These are phyloP conservation scores for Monosporascus sp. DNA, from an alignment of 2,329 filamentous ascomycete species.

Conservation along the genomic window DNA sequence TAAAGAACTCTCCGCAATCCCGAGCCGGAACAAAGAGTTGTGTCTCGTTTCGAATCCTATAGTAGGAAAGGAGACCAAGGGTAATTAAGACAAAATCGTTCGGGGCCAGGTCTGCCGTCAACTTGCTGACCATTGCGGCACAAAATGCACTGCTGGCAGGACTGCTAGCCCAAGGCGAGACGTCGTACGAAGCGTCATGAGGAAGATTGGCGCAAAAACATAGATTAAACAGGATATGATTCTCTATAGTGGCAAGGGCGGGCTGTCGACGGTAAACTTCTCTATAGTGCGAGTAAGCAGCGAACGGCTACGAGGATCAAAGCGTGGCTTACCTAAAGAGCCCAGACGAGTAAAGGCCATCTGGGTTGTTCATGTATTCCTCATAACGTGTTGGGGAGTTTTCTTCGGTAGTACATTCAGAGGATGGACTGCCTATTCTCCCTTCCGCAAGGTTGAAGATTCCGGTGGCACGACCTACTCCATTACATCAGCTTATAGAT, in stretches of 20 bases:
- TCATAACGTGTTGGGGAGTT: not conserved
- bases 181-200: not conserved
- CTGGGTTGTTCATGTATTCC: not conserved
- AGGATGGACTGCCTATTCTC: not conserved
- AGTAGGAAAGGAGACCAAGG: not conserved
- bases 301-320: not conserved
- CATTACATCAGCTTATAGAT: not conserved
- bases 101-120: not conserved
- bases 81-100: not conserved
- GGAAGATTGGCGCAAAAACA: not conserved
- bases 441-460: not conserved
- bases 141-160: not conserved
- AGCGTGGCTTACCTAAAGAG: not conserved
- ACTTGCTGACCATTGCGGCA: not conserved
- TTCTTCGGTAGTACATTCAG: not conserved
- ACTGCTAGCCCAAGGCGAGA: not conserved
- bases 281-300: not conserved
- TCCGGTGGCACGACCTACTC: not conserved
- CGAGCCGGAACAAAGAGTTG: not conserved
- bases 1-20: not conserved
- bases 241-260: not conserved
- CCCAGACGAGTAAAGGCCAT: not conserved
- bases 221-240: not conserved
- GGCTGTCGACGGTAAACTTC: not conserved
- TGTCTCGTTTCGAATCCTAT: not conserved